Evolutionary conservation across 192 early-diverging fungal genomes (phyloP), one percentile per base, ranked within the genome.

Genomic region (Coemansia sp.): DNA sequence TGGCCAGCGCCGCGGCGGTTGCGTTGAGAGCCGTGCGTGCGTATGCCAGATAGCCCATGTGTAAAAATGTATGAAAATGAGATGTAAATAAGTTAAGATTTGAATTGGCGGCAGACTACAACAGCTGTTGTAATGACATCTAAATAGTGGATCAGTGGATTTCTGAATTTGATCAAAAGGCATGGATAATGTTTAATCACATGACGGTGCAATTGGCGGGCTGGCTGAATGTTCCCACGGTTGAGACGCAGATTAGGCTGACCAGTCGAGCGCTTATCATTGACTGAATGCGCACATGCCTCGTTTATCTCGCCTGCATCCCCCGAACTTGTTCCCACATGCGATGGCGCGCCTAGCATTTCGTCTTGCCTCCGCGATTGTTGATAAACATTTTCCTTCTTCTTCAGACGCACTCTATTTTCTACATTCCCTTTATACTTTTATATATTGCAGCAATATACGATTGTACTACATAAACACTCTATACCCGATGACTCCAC

Each of bases 11-110:
- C 6, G 33, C 30, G 0, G 50, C 38, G 0, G 62, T 57, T 5
- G 64, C 58, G 38, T 41, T 27, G 25, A 64, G 42, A 6, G 57
- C 57, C 10, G 46, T 57, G 52, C 63, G 64, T 39, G 68, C 52
- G 23, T 78, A 78, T 6, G 53, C 37, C 1, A 53, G 42, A 24
- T 71, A 71, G 39, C 59, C 48, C 37, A 57, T 12, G 43, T 45
- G 9, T 23, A 43, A n/a, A n/a, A n/a, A 30, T 30, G 34, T 9
- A 40, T 11, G 38, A 9, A 55, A 22, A 55, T 55, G 23, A 53
- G 9, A 3, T 5, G 2, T 2, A 42, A n/a, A 3, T 53, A 12
- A 53, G 34, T 38, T 33, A 18, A 11, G 38, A 48, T 10, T 19
- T 4, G n/a, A n/a, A n/a, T n/a, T n/a, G n/a, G n/a, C n/a, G n/a